Evolutionary conservation across 768 basidiomycete species (phyloP).

Genomic region (Lactarius pseudohatsudake): DNA sequence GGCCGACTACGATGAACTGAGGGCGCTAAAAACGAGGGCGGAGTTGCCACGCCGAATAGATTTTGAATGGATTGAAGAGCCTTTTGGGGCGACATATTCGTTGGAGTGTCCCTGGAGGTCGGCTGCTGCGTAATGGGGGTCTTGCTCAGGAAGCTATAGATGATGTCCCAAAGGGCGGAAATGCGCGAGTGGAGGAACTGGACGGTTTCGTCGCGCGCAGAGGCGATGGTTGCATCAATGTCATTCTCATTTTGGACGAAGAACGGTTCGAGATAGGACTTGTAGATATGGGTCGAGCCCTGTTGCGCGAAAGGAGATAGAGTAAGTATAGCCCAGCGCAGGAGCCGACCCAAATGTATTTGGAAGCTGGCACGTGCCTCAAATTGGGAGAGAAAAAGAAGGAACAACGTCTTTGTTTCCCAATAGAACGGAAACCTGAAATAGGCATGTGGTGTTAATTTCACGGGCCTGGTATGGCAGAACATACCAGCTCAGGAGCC

Average conservation of each 20-base stretch:
- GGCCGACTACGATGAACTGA: background rate
- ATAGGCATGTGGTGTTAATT: conserved; percentile 21
- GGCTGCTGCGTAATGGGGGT: conserved; percentile 28
- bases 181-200: conserved; percentile 57
- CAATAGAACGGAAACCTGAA: conserved; percentile 74
- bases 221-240: conserved; percentile 57
- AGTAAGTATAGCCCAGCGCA: background rate
- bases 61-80: conserved; percentile 12
- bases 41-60: background rate
- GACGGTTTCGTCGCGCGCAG: conserved; percentile 53
- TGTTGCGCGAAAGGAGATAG: conserved; percentile 31
- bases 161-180: conserved; percentile 46
- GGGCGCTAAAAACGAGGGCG: background rate
- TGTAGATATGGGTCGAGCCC: conserved; percentile 70
- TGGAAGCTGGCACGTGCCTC: conserved; percentile 45
- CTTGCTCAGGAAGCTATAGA: conserved; percentile 48
- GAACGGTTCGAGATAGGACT: conserved; percentile 60
- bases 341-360: background rate
- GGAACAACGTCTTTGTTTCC: conserved; percentile 66
- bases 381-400: conserved; percentile 67
- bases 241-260: conserved; percentile 55
- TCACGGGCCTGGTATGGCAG: background rate
- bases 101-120: conserved; percentile 8
- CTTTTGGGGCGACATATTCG: conserved; percentile 27
- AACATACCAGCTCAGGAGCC: conserved; percentile 63